phyloP scores from a whole-genome alignment of 257 asterid genomes.

The Verbena officinalis region DNA sequence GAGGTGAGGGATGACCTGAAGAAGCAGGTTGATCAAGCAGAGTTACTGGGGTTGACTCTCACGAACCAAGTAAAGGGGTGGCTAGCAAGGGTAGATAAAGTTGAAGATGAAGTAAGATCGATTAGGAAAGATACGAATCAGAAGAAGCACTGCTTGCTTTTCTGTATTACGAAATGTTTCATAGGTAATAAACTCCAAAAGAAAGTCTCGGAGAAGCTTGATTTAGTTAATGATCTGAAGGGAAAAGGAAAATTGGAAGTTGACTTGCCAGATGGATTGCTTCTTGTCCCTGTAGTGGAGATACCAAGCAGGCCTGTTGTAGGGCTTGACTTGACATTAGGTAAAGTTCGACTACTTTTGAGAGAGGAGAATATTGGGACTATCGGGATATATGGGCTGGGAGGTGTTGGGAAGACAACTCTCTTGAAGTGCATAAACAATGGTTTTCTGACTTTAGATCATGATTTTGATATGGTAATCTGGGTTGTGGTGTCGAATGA shows the following conservation, averaged over 20 bases:
- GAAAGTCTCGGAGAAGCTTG: constrained; percentile 33
- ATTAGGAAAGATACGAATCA: constrained; percentile 36
- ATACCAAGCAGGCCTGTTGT: constrained; percentile 46
- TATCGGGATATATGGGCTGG: constrained; percentile 43
- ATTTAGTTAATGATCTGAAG: constrained; percentile 34
- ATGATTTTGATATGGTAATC: constrained; percentile 46
- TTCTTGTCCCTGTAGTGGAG: constrained; percentile 53
- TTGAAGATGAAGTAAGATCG: constrained; percentile 36
- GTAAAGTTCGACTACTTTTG: constrained; percentile 30
- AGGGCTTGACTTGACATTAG: constrained; percentile 45
- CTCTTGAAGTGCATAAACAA: constrained; percentile 50
- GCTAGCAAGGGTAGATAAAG: constrained; percentile 47
- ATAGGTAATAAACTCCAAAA: constrained; percentile 32
- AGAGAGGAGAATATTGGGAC: constrained; percentile 36
- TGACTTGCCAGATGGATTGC: constrained; percentile 44
- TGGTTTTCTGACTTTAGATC: constrained; percentile 34
- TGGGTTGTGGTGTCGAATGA: constrained; percentile 54
- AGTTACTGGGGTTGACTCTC: constrained; percentile 39
- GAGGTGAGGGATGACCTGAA: constrained; percentile 49
- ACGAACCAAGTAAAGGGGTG: constrained; percentile 55
- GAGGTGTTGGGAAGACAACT: constrained; percentile 49
- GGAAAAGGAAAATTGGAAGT: constrained; percentile 44
- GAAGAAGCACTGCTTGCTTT: constrained; percentile 22
- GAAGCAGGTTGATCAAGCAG: constrained; percentile 50
- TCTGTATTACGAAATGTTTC: constrained; percentile 24